Evolutionary conservation across 441 rosid genomes (phyloP), one percentile per base, ranked within the genome.

Genomic region (Biscutella laevigata): DNA sequence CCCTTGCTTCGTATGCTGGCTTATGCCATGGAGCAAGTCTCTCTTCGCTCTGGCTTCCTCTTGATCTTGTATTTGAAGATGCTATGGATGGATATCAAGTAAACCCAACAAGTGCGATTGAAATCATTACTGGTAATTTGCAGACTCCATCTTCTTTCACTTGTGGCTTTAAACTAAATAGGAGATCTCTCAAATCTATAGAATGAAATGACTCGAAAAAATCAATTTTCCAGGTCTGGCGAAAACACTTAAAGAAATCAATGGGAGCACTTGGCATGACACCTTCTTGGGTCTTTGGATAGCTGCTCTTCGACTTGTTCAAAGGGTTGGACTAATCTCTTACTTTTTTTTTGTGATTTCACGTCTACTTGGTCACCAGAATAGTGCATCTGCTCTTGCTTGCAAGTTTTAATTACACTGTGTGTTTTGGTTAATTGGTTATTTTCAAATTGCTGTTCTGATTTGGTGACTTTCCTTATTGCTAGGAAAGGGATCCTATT

Each of bases 41-140:
- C 66, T 80, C 91, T 50, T 76, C 83, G 52, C 75, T 75, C 13
- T 83, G 91, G 91, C 87, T 83, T 54, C 87, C 91, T 36, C 91
- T 83, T 70, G 91, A 83, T 70, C 55, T 83, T 47, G 83, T 61
- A 40, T 57, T 83, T 51, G 91, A 83, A 74, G 87, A 83, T 77
- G 81, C 81, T 65, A 75, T 80, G 91, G 87, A 83, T 73, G 87
- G 84, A 48, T 83, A 83, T 76, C 81, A 74, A 71, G 87, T 83
- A 20, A 80, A 72, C 53, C 71, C 78, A 47, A 78, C 84, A 32
- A 80, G 91, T 62, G 87, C 81, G 3, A 71, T 78, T 66, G 91
- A 83, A 75, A 80, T 80, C 42, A 73, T 83, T 68, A 75, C 77
- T 0, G 87, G 91, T 83, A 75, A 51, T 42, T 51, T 49, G 21